Evolutionary conservation across 306 rosid species (phyloP), one percentile per base, ranked within the genome.

Genomic region (Senna siamea): DNA sequence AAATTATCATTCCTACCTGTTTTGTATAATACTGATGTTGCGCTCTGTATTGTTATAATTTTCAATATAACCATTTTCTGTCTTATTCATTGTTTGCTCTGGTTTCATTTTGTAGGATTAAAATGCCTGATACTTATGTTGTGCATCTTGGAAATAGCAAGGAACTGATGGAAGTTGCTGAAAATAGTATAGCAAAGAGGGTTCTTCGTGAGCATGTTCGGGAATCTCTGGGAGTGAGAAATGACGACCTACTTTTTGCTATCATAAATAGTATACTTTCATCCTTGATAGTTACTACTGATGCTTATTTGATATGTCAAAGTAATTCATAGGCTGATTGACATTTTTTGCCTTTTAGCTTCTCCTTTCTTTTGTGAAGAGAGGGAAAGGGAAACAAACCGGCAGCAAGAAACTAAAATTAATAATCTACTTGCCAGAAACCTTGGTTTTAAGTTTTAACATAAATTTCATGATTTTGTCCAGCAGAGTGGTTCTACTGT

Each of bases 101-200:
- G 13, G 7, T 43, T 69, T 52, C 60, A 37, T 32, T 55, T 59
- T 80, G 67, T 59, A 94, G 99, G 83, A 89, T 92, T 75, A 79
- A 80, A 78, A 92, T 94, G 99, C 97, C 97, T 59, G 76, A 88
- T 75, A 89, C 99, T 47, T 86, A 84, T 81, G 95, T 90, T 44
- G 99, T 94, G 72, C 99, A 92, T 83, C 96, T 92, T 66, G 99
- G 99, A 75, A 94, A 94, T 90, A 94, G 99, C 88, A 94, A 92
- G 80, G 99, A 94, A 51, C 92, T 94, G 28, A 94, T 84, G 90
- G 99, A 92, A 78, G 91, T 94, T 61, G 95, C 99, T 53, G 99
- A 94, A 77, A 89, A 88, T 83, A 79, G 82, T 81, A 87, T 89
- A 28, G 89, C 97, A 54, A 94, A 89, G 80, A 88, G 96, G 82